Evolutionary conservation across 2,329 filamentous ascomycete genomes (phyloP), one percentile per base, ranked within the genome.

Genomic region (Colletotrichum eleusines): DNA sequence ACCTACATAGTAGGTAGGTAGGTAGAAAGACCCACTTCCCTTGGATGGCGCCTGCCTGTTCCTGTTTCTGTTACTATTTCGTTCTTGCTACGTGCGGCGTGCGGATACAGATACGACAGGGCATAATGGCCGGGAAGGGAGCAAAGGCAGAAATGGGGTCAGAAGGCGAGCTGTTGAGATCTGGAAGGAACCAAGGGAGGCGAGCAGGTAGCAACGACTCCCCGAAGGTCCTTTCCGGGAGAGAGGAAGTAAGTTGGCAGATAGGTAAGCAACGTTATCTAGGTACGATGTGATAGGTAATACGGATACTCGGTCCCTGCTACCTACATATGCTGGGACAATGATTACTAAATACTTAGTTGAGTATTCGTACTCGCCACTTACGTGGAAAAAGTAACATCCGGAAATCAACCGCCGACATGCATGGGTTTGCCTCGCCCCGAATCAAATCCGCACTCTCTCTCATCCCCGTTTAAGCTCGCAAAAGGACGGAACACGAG

Each of bases 1-100:
- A n/a, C n/a, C n/a, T n/a, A n/a, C n/a, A n/a, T n/a, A n/a, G n/a
- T n/a, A n/a, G n/a, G n/a, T 35, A 11, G 35, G 6, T 44, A 4
- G n/a, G n/a, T 35, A 11, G 35, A 2, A n/a, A 4, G 59, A 38
- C 59, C 44, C 59, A 50, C 59, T n/a, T 26, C 1, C 16, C 5
- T 20, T 26, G 12, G 16, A 26, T 38, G 31, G 48, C 59, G 50
- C 58, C 53, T 46, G 33, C 63, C 63, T 59, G 42, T 57, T 65
- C 63, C 53, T 54, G 55, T 51, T 33, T 44, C 48, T 16, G 28
- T 50, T 51, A 18, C 50, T 44, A 38, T 38, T 38, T 31, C 44
- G 38, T 35, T 33, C n/a, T 14, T 58, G 14, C 33, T 6, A n/a
- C 20, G 20, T 46, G 44, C 44, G 20, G 8, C n/a, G 42, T 20